These are phyloP conservation scores for Avena atlantica DNA, from an alignment of 176 grass and related monocot species.

Conservation along the genomic window DNA sequence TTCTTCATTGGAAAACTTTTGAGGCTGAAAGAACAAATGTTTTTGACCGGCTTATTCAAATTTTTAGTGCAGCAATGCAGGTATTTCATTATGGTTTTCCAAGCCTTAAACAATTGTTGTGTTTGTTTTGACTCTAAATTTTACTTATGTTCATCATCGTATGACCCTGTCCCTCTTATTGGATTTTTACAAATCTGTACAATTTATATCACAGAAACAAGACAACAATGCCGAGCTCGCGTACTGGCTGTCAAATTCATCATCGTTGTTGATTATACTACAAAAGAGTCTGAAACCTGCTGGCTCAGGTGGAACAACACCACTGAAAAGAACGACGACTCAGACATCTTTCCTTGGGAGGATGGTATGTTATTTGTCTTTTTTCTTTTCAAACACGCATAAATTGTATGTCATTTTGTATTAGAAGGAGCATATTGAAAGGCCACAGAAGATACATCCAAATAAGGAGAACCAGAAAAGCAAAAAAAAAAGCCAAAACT, in stretches of 20 bases:
- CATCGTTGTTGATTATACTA: constrained; percentile 78
- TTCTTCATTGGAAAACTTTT: constrained; percentile 95
- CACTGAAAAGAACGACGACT: constrained; percentile 67
- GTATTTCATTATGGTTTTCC: constrained; percentile 52
- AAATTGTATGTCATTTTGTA: not conserved
- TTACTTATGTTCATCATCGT: constrained; percentile 14
- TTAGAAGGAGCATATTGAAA: not conserved
- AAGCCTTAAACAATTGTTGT: constrained; percentile 31
- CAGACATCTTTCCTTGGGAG: constrained; percentile 91
- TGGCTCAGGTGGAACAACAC: constrained; percentile 61
- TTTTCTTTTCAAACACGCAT: not conserved
- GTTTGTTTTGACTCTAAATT: not conserved
- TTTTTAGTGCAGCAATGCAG: constrained; percentile 85
- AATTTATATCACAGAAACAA: constrained; percentile 67
- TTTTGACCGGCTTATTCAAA: constrained; percentile 88
- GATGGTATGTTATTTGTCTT: constrained; percentile 69
- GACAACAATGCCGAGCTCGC: constrained; percentile 77
- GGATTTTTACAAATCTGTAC: constrained; percentile 24
- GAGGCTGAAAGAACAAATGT: constrained; percentile 89
- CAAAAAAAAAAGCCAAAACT: not conserved
- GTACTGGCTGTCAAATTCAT: constrained; percentile 89
- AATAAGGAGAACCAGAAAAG: constrained; percentile 5
- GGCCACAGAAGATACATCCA: not conserved
- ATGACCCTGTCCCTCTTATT: constrained; percentile 10
- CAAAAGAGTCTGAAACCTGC: constrained; percentile 87